These are phyloP conservation scores for Nitzschia sp. DNA, from an alignment of 108 stramenopile species.

Conservation along the genomic window DNA sequence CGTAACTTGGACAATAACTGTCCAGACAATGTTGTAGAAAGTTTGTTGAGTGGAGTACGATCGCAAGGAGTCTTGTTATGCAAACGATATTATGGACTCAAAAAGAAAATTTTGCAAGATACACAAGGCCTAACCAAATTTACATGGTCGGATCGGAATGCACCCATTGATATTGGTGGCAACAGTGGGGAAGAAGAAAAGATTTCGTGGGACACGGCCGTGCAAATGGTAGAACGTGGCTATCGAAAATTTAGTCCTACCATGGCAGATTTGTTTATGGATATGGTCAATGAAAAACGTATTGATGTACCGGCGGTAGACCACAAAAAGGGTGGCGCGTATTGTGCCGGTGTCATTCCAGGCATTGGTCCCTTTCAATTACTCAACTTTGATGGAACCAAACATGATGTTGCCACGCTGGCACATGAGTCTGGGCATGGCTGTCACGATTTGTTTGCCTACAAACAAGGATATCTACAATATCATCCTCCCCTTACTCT, in stretches of 20 bases:
- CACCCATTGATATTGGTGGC: conserved; percentile 36
- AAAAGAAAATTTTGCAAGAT: conserved; percentile 41
- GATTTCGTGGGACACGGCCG: conserved; percentile 43
- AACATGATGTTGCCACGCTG: conserved; percentile 41
- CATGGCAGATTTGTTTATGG: conserved; percentile 45
- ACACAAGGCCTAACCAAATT: conserved; percentile 43
- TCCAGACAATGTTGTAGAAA: conserved; percentile 45
- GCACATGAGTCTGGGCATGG: conserved; percentile 56
- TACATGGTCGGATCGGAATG: conserved; percentile 50
- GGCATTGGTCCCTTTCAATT: conserved; percentile 52
- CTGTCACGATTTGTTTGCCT: conserved; percentile 46
- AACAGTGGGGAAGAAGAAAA: conserved; percentile 37
- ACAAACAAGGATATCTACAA: conserved; percentile 46
- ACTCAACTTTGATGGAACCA: conserved; percentile 54
- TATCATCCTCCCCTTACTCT: conserved; percentile 53
- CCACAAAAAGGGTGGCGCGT: conserved; percentile 52
- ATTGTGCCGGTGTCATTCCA: conserved; percentile 48
- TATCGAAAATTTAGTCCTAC: conserved; percentile 40
- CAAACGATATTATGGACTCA: conserved; percentile 46
- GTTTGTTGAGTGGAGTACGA: conserved; percentile 42
- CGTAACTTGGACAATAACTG: conserved; percentile 53
- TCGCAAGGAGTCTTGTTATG: conserved; percentile 41
- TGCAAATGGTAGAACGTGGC: conserved; percentile 42
- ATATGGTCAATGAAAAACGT: conserved; percentile 45
- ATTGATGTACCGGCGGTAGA: conserved; percentile 50